Percentiles rank a stretch among this genome's conserved stretches.
Conservation (phyloP, 2,329 filamentous ascomycete species). For the Graphilbum ipis-grandicollis region DNA sequence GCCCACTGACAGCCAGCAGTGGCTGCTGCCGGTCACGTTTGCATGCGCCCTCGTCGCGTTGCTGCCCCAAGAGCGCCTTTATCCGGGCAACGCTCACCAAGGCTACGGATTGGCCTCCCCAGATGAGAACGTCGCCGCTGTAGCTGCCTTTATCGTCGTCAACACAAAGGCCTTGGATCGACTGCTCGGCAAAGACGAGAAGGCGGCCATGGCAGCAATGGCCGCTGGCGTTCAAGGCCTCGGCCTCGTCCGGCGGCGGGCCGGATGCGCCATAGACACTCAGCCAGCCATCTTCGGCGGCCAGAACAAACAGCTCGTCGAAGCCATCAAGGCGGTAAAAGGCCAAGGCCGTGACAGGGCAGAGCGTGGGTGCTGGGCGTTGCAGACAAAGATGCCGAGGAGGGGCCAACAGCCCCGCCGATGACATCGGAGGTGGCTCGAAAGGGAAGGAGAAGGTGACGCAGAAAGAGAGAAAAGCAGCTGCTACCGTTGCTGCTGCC, state of each 20-base stretch:
- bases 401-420: neutral
- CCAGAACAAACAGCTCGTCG: conserved; percentile 21
- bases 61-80: conserved; percentile 15
- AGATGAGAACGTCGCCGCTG: conserved; percentile 33
- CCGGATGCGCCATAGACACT: conserved; percentile 28
- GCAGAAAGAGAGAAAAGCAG: no score
- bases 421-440: no score
- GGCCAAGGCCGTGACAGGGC: conserved; percentile 42
- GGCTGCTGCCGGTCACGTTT: no score
- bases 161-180: conserved; percentile 56
- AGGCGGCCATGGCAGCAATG: conserved; percentile 18
- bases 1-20: conserved; percentile 4
- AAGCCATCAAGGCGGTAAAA: conserved; percentile 26
- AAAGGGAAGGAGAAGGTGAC: no score
- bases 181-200: conserved; percentile 46
- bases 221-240: no score
- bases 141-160: conserved; percentile 7
- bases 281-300: conserved; percentile 42
- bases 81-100: conserved; percentile 18
- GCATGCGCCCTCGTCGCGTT: no score
- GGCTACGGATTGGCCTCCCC: conserved; percentile 51
- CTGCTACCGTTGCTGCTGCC: no score
- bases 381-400: conserved; percentile 1
- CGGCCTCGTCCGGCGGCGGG: neutral
- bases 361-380: conserved; percentile 14